These are phyloP conservation scores for Tricharina praecox DNA, from an alignment of 495 filamentous ascomycete genomes.

Conservation along the genomic window DNA sequence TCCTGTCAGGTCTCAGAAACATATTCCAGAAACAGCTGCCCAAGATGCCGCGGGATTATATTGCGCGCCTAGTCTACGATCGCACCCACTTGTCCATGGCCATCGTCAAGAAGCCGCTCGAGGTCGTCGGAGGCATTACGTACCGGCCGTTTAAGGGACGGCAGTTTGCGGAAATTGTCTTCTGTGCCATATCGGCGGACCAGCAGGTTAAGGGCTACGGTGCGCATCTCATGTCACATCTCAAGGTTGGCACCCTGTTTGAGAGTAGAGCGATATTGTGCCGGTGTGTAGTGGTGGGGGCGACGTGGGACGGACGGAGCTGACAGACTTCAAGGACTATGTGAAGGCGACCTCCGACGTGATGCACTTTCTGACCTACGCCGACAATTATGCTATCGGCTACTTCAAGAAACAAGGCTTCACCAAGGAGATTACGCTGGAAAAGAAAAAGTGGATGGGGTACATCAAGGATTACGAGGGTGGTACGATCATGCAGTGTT, in stretches of 20 bases:
- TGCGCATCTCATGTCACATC: slow-evolving; percentile 90
- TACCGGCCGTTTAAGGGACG: slow-evolving; percentile 89
- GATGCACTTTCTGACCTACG: slow-evolving; percentile 97
- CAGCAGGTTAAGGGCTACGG: slow-evolving; percentile 98
- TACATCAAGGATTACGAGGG: slow-evolving; percentile 99
- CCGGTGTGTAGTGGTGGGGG: too few relatives aligned
- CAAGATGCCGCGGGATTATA: slow-evolving; percentile 99
- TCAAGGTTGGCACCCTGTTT: slow-evolving; percentile 39
- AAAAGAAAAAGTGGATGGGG: slow-evolving; percentile 88
- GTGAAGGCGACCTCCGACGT: slow-evolving; percentile 92
- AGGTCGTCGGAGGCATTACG: slow-evolving; percentile 88
- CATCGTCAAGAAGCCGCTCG: slow-evolving; percentile 88
- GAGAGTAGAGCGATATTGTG: neutral
- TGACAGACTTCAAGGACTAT: slow-evolving; percentile 43
- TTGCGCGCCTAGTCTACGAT: slow-evolving; percentile 91
- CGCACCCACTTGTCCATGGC: slow-evolving; percentile 90
- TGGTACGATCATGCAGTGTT: slow-evolving; percentile 97
- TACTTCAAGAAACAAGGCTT: slow-evolving; percentile 99
- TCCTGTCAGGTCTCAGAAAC: slow-evolving; percentile 88
- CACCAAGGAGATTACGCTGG: slow-evolving; percentile 92
- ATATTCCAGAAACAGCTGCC: slow-evolving; percentile 98
- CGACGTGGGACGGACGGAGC: too few relatives aligned
- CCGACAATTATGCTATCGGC: slow-evolving; percentile 96
- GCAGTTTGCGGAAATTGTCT: slow-evolving; percentile 94
- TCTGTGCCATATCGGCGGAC: slow-evolving; percentile 93